Evolutionary conservation across 352 stramenopile species (phyloP), one percentile per base, ranked within the genome.

Genomic region (Phytophthora parvispora): DNA sequence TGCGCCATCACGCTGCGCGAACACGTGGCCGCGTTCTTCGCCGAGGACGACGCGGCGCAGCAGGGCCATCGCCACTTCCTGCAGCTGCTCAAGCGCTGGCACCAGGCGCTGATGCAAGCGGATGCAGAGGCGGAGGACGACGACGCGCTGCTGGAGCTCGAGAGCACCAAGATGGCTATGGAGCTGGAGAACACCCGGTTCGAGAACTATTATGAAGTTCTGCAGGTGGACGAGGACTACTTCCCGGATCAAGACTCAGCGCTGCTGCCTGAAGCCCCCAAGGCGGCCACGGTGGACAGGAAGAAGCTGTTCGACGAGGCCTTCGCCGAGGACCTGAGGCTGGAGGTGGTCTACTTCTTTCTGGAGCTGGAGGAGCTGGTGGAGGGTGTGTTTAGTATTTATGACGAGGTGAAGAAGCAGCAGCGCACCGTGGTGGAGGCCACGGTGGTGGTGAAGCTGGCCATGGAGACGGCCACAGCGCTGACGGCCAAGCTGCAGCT

Each of bases 391-490:
- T 74, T 75, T 32, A 59, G 4, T 4, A 56, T 69, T 13, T 78
- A 75, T n/a, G 38, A 60, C 12, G 59, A 77, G 15, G 76, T 84
- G 18, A 81, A 81, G 47, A 58, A 60, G 13, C 54, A 81, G 50
- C 27, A 62, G 27, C 75, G 71, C 20, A 81, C 76, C 20, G 55
- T 84, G 54, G 45, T 84, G 18, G 76, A 84, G n/a, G 69, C 76
- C 12, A 74, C 73, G 0, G 60, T 74, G 1, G 76, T 80, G 25
- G 69, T 69, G 0, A 73, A 81, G 16, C 24, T 76, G 16, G 74
- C 77, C 1, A 80, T 78, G 27, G 42, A 75, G 9, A 54, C 38
- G 27, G 73, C 64, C 0, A 52, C 15, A 0, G 47, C 64, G 1
- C 53, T 78, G 10, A 75, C 73, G 3, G 56, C 62, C 3, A 57